These are phyloP conservation scores for Hortaea sp. DNA, from an alignment of 2,329 filamentous ascomycete genomes.

Conservation along the genomic window DNA sequence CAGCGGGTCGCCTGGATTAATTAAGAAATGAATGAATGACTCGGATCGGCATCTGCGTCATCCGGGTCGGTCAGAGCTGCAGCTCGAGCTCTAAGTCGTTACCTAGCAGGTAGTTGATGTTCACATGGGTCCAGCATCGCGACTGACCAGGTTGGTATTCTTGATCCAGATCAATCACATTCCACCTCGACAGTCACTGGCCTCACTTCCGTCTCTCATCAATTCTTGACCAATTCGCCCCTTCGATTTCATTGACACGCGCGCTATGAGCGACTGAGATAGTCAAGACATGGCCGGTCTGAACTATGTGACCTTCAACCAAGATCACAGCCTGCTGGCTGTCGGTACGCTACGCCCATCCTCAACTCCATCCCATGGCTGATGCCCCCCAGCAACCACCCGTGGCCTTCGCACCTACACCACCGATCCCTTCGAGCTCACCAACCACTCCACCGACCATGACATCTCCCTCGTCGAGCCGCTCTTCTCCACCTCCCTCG, in stretches of 20 bases:
- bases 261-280: background rate
- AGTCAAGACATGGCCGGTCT: slow-evolving; percentile 39
- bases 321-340: slow-evolving; percentile 94
- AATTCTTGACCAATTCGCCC: no score
- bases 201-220: no score
- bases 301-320: slow-evolving; percentile 99
- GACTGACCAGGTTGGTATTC: no score
- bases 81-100: no score
- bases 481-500: slow-evolving; percentile 95
- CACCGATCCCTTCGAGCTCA: slow-evolving; percentile 90
- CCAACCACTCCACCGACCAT: slow-evolving; percentile 79
- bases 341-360: slow-evolving; percentile 54
- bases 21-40: no score
- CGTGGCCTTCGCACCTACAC: slow-evolving; percentile 95
- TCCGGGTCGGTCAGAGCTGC: no score
- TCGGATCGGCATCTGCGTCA: no score
- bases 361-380: slow-evolving; percentile 2
- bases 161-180: no score
- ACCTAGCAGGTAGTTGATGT: no score
- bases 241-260: background rate
- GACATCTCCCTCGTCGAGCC: slow-evolving; percentile 97
- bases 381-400: slow-evolving; percentile 57
- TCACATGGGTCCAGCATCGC: no score
- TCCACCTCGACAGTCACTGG: no score
- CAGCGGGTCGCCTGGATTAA: no score